These are phyloP conservation scores for Trametes coccinea DNA, from an alignment of 768 basidiomycete species.

Conservation along the genomic window DNA sequence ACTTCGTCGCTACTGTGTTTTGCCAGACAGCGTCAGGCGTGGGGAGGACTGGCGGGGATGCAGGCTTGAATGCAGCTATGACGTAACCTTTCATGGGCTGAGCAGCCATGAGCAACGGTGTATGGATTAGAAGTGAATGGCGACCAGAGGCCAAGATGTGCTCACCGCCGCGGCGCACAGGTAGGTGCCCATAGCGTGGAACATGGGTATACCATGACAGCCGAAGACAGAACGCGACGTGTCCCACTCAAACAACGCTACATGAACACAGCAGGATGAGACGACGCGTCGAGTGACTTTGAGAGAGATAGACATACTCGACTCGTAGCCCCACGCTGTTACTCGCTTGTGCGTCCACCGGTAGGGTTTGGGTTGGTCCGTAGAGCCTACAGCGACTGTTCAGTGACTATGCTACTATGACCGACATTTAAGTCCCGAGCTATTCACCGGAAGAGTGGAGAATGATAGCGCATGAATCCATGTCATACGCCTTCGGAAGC, in stretches of 20 bases:
- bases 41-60: constrained; percentile 21
- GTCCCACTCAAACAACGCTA: not conserved
- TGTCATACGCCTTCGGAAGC: not conserved
- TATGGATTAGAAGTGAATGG: not conserved
- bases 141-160: not conserved
- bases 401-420: not conserved
- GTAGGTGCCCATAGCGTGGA: constrained; percentile 10
- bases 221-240: constrained; percentile 3
- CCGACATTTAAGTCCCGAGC: not conserved
- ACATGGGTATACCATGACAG: constrained; percentile 18
- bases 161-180: constrained; percentile 1
- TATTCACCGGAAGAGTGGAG: constrained; percentile 16
- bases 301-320: constrained; percentile 12
- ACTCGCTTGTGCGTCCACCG: constrained; percentile 22
- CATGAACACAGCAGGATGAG: not conserved
- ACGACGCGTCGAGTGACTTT: too few relatives aligned
- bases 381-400: constrained; percentile 21
- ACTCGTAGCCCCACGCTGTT: not conserved
- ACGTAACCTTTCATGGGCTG: constrained; percentile 21
- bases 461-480: not conserved
- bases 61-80: constrained; percentile 25
- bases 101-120: too few relatives aligned
- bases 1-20: constrained; percentile 9
- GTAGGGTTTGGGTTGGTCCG: constrained; percentile 29
- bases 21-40: constrained; percentile 27